Conservation (phyloP, 208 protist species). For the Leishmania turanica region DNA sequence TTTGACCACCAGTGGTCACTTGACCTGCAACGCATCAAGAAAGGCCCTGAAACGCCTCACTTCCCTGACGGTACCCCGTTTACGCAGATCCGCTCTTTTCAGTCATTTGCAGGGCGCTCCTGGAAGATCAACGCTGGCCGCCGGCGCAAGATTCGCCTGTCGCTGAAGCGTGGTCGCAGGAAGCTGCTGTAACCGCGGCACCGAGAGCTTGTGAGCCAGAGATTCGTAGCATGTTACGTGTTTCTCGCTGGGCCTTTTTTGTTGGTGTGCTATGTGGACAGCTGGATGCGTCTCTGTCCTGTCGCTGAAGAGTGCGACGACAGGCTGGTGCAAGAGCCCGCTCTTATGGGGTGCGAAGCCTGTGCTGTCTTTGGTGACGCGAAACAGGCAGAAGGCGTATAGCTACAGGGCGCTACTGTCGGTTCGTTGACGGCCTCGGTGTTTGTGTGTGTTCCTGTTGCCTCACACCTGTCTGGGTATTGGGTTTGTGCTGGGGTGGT, state of each 20-base stretch:
- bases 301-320: not conserved
- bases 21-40: constrained; percentile 77
- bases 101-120: constrained; percentile 81
- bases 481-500: not conserved
- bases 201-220: not conserved
- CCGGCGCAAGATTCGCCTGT: constrained; percentile 85
- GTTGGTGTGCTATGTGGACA: not conserved
- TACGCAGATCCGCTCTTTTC: constrained; percentile 85
- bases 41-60: constrained; percentile 82
- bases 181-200: constrained; percentile 69
- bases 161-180: constrained; percentile 82
- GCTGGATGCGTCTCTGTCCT: not conserved
- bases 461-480: not conserved
- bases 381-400: no score
- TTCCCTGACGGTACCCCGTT: constrained; percentile 89
- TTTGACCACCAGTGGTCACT: constrained; percentile 90
- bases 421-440: not conserved
- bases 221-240: not conserved
- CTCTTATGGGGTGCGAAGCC: no score
- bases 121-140: constrained; percentile 91
- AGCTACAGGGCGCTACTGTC: not conserved
- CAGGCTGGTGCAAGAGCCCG: not conserved
- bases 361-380: not conserved
- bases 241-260: not conserved
- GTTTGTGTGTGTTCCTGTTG: not conserved